Conservation (phyloP, 2,329 filamentous ascomycete species). For the Epichloe brachyelytri region DNA sequence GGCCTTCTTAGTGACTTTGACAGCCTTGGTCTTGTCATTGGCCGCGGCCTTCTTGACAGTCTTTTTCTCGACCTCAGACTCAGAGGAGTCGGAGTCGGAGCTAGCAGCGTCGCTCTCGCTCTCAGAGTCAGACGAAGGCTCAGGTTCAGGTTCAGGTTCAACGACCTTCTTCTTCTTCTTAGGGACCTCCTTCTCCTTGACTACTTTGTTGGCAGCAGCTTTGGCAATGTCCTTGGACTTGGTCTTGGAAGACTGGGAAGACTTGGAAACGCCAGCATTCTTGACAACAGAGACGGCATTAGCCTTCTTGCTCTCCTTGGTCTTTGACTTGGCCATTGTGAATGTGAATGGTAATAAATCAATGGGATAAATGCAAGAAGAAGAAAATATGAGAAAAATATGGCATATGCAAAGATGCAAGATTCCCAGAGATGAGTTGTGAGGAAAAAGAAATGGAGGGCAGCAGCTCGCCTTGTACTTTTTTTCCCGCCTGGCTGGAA, state of each 20-base stretch:
- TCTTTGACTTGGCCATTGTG: constrained; percentile 54
- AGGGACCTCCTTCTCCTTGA: constrained; percentile 28
- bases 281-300: constrained; percentile 47
- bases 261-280: constrained; percentile 54
- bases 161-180: constrained; percentile 37
- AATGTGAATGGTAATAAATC: neutral
- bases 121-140: constrained; percentile 27
- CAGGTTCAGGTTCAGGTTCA: constrained; percentile 30
- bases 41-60: constrained; percentile 8
- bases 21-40: constrained; percentile 15
- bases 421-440: neutral
- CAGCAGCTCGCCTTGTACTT: constrained; percentile 1
- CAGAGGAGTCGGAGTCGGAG: constrained; percentile 17
- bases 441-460: constrained; percentile 2
- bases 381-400: neutral
- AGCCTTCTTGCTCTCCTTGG: constrained; percentile 38
- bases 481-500: constrained; percentile 11
- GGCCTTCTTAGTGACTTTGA: constrained; percentile 13
- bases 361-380: neutral
- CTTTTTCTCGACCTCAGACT: constrained; percentile 22
- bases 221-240: constrained; percentile 58
- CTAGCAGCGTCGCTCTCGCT: constrained; percentile 16
- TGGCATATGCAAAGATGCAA: neutral
- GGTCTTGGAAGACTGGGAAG: constrained; percentile 48
- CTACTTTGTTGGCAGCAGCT: constrained; percentile 38